A percentile compares a stretch with the other conserved stretches of the same genome.
These are phyloP conservation scores for Lactarius sp. DNA, from an alignment of 768 basidiomycete genomes.

Conservation along the genomic window DNA sequence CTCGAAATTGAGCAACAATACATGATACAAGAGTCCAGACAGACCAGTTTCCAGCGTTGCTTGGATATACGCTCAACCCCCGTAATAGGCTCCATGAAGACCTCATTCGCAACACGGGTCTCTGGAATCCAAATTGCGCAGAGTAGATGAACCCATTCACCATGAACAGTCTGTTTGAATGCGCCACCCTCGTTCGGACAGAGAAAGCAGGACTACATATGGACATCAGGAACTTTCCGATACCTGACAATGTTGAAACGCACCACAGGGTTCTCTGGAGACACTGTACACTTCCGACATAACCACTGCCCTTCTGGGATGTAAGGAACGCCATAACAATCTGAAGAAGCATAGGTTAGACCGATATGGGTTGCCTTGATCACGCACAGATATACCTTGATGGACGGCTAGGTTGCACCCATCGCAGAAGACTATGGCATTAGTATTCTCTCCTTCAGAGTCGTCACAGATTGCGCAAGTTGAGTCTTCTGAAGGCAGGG, in stretches of 20 bases:
- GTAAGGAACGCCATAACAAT: conserved; percentile 98
- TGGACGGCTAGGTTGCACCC: conserved; percentile 99
- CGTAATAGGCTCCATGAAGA: conserved; percentile 97
- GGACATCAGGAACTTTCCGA: background rate
- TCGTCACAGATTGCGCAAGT: conserved; percentile 98
- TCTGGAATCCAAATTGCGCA: conserved; percentile 99
- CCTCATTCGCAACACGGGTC: conserved; percentile 85
- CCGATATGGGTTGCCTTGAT: background rate
- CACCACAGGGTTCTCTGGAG: conserved; percentile 94
- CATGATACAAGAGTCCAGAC: conserved; percentile 29
- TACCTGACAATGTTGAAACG: conserved; percentile 31
- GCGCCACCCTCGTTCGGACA: conserved; percentile 97
- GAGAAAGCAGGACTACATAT: conserved; percentile 82
- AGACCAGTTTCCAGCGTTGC: conserved; percentile 88
- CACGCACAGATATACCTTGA: conserved; percentile 59
- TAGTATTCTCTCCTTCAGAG: conserved; percentile 96
- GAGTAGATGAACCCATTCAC: conserved; percentile 93
- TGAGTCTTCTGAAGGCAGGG: conserved; percentile 90
- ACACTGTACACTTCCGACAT: conserved; percentile 96
- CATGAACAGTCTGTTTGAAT: conserved; percentile 92
- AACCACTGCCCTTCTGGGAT: conserved; percentile 99
- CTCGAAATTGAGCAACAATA: background rate
- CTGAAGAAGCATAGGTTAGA: conserved; percentile 37
- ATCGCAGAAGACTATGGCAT: conserved; percentile 98
- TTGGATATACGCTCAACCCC: conserved; percentile 85